Evolutionary conservation across 495 filamentous ascomycete species (phyloP), one percentile per base, ranked within the genome.

Genomic region (Annulohypoxylon maeteangense): DNA sequence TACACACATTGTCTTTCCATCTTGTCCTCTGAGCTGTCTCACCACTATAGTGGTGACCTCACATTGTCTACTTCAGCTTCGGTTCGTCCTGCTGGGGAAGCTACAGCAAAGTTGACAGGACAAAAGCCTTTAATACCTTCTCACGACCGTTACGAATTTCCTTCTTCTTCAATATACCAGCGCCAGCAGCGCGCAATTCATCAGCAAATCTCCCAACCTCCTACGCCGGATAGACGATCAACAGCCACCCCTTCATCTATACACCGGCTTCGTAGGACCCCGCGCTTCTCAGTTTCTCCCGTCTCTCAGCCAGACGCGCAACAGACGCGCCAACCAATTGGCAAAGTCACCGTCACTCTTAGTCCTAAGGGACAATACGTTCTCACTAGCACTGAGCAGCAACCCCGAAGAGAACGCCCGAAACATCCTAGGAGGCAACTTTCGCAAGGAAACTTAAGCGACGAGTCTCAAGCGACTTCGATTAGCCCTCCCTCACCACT

Each of bases 61-160:
- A 78, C 82, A 81, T 85, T 85, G 82, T 84, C 81, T 71, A 67
- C 81, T 75, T 74, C 67, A 63, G 75, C 79, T 68, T 70, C 68
- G 29, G 42, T 66, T 74, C 67, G 69, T 70, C 78, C 75, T 69
- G 78, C 68, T 70, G 68, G 68, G 65, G 72, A 78, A 77, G 73
- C 74, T 70, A 72, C 74, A 80, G 81, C 79, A 75, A 77, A 79
- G 77, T 80, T 79, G 79, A 79, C 79, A 62, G 76, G 78, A 67
- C 77, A 68, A 71, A 73, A 67, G 34, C 68, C 73, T 34, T 54
- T 70, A 34, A 54, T 65, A 11, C 67, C 74, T 79, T 63, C 74
- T 80, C 67, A 84, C 82, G 78, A 81, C 73, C 74, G 65, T 72
- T 68, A 80, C 79, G 78, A 80, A 74, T 53, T 61, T 64, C 65